phyloP scores from a whole-genome alignment of 2,329 filamentous ascomycete species.

The Fusarium ambrosium region DNA sequence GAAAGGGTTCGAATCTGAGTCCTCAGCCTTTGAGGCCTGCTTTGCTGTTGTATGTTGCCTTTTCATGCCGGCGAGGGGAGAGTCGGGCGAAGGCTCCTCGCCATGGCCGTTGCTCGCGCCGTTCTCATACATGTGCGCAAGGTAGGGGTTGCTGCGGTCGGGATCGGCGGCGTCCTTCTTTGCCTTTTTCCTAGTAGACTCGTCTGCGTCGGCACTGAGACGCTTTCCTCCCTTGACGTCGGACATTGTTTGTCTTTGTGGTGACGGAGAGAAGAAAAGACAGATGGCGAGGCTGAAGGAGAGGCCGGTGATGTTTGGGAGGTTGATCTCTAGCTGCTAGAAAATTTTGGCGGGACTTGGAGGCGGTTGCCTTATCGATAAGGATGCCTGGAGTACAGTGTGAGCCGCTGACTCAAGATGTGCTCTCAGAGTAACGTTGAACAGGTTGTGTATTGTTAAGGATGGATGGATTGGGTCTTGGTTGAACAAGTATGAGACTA shows the following conservation, averaged over 20 bases:
- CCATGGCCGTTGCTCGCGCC: constrained; percentile 56
- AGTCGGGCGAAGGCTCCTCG: constrained; percentile 53
- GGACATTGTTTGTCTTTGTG: constrained; percentile 52
- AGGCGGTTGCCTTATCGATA: constrained; percentile 52
- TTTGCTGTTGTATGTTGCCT: constrained; percentile 85
- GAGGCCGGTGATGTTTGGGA: constrained; percentile 32
- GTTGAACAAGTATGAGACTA: neutral
- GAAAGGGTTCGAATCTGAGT: constrained; percentile 88
- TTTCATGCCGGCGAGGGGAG: constrained; percentile 75
- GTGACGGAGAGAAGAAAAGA: constrained; percentile 11
- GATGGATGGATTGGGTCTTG: no score
- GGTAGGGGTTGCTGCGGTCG: constrained; percentile 79
- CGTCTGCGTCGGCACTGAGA: constrained; percentile 59
- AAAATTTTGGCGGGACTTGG: constrained; percentile 49
- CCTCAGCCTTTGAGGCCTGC: constrained; percentile 80
- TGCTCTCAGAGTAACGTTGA: neutral
- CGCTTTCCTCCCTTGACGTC: constrained; percentile 59
- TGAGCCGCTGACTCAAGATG: neutral
- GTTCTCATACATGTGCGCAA: constrained; percentile 85
- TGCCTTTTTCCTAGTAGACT: constrained; percentile 59
- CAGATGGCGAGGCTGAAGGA: constrained; percentile 43
- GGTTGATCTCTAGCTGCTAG: constrained; percentile 34
- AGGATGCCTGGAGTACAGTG: constrained; percentile 40
- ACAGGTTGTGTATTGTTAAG: neutral
- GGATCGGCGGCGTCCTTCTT: constrained; percentile 54